phyloP scores from a whole-genome alignment of 148 eudicot species.

The Persicaria tinctoria region DNA sequence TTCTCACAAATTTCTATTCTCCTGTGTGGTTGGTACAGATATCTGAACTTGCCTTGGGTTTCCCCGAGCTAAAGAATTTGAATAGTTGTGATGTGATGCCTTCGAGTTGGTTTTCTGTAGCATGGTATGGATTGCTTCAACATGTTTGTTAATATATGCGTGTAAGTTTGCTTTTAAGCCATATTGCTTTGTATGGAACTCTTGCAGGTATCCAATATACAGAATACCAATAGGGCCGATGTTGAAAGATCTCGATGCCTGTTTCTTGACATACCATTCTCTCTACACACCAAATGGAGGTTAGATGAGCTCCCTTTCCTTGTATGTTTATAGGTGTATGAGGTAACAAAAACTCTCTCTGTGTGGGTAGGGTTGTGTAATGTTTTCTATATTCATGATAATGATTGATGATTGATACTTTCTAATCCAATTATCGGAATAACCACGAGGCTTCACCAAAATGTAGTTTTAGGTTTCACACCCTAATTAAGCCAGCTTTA shows the following conservation, averaged over 20 bases:
- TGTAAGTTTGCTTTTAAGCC: background rate
- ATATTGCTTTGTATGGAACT: background rate
- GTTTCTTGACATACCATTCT: conserved; percentile 64
- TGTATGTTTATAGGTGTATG: background rate
- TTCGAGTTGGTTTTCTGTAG: too few species aligned
- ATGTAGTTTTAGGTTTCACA: too few species aligned
- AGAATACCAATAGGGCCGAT: conserved; percentile 64
- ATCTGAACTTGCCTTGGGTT: too few species aligned
- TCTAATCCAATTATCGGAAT: too few species aligned
- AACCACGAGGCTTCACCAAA: too few species aligned
- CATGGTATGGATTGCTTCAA: background rate
- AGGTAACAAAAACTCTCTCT: background rate
- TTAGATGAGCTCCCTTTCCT: background rate
- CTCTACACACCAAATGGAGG: conserved; percentile 43
- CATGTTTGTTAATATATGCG: background rate
- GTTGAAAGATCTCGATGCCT: conserved; percentile 56
- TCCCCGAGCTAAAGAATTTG: too few species aligned
- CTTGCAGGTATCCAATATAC: conserved; percentile 80
- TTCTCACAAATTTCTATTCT: background rate
- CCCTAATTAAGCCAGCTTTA: too few species aligned
- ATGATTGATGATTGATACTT: background rate
- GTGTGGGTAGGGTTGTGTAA: background rate
- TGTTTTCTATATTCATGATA: background rate
- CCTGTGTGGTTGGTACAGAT: background rate
- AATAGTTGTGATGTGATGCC: too few species aligned